Evolutionary conservation across 805 yeast genomes (phyloP).

Genomic region (Candida wancherniae): DNA sequence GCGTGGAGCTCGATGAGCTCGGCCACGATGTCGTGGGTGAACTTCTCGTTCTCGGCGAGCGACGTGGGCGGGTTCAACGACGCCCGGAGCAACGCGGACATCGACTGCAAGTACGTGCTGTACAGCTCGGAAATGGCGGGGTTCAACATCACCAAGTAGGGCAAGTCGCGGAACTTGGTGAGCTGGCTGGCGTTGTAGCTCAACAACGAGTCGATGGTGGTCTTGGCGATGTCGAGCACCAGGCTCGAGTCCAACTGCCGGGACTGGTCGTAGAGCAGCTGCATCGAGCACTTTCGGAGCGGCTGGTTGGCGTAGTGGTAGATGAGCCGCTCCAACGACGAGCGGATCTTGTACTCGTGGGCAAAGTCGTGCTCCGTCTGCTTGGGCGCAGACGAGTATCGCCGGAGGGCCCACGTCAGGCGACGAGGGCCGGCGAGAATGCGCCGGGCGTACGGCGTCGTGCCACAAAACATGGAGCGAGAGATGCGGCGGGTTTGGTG

Average conservation of each 20-base stretch:
- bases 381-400: not conserved
- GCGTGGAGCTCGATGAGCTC: slow-evolving; percentile 70
- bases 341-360: slow-evolving; percentile 52
- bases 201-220: slow-evolving; percentile 53
- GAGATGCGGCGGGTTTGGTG: too few relatives aligned
- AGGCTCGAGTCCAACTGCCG: slow-evolving; percentile 34
- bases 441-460: too few relatives aligned
- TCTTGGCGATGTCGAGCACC: slow-evolving; percentile 43
- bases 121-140: slow-evolving; percentile 81
- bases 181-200: slow-evolving; percentile 68
- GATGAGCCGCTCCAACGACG: slow-evolving; percentile 55
- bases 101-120: slow-evolving; percentile 65
- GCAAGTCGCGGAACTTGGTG: slow-evolving; percentile 64
- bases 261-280: slow-evolving; percentile 42
- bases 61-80: slow-evolving; percentile 39
- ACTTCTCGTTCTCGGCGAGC: slow-evolving; percentile 47
- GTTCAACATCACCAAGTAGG: slow-evolving; percentile 79
- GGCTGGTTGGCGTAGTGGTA: slow-evolving; percentile 50
- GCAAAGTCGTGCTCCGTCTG: slow-evolving; percentile 28
- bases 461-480: too few relatives aligned
- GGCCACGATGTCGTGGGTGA: slow-evolving; percentile 47
- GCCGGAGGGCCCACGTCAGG: not conserved
- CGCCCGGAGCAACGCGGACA: slow-evolving; percentile 37
- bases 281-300: slow-evolving; percentile 50
- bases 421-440: not conserved